Evolutionary conservation across 768 basidiomycete species (phyloP).

Genomic region (Mycena indigotica): DNA sequence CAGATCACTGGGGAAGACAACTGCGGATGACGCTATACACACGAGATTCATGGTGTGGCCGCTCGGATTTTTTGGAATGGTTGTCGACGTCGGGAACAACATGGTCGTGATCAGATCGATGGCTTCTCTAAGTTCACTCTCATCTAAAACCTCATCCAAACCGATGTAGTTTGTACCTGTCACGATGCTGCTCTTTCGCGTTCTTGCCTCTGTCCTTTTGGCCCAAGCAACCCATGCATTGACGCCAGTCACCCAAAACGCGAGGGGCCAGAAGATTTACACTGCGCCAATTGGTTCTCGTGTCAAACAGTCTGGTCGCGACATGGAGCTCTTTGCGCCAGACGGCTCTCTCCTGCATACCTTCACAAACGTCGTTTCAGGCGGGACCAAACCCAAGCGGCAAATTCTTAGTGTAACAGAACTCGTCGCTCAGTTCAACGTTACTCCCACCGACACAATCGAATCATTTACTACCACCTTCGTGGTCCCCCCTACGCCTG

Average conservation of each 20-base stretch:
- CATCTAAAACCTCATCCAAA: too few species aligned
- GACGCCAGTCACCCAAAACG: background rate
- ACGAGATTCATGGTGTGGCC: too few species aligned
- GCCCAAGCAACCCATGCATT: background rate
- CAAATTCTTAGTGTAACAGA: background rate
- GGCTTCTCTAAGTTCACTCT: too few species aligned
- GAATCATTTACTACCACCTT: background rate
- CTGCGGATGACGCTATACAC: too few species aligned
- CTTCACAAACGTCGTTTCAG: background rate
- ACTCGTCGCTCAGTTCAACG: background rate
- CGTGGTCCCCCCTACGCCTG: background rate
- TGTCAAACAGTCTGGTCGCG: background rate
- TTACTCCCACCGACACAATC: background rate
- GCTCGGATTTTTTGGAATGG: too few species aligned
- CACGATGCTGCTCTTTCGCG: background rate
- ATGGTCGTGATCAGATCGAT: too few species aligned
- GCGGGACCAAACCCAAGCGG: background rate
- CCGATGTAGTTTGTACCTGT: too few species aligned
- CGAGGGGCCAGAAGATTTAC: background rate
- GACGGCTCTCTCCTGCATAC: background rate
- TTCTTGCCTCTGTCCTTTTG: background rate
- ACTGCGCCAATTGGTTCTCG: background rate
- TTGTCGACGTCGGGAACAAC: too few species aligned
- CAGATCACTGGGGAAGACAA: too few species aligned
- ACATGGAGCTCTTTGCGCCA: background rate